Evolutionary conservation across 106 monocot species (phyloP), one percentile per base, ranked within the genome.

Genomic region (Xerophyta viscosa): DNA sequence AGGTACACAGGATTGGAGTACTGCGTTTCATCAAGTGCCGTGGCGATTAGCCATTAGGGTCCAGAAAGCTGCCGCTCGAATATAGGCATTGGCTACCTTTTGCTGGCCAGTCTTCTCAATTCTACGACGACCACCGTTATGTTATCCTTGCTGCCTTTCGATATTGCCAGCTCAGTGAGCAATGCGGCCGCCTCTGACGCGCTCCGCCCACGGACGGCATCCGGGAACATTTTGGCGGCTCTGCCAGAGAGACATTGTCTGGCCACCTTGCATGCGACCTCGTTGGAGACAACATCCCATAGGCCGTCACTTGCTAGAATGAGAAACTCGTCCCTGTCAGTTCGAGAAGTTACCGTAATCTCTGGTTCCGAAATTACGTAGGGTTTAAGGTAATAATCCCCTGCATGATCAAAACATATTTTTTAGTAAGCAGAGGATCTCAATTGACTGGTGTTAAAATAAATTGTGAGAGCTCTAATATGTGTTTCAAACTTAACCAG

Each of bases 251-350:
- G 66, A 67, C 74, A 79, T 31, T 20, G 47, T 14, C 71, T 67
- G 0, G 61, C 51, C 1, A 84, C 56, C 14, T 18, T 33, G 60
- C 84, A 84, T 0, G 84, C 84, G 15, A 27, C 13, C 53, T 84
- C 75, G 39, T 64, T 84, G 14, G 84, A 53, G 0, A 78, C 54
- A 0, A 75, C 78, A 60, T 84, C 84, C 84, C 84, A 84, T 21
- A 84, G 31, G 0, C 84, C 84, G 13, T 84, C 84, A 21, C 75
- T 84, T 29, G 75, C 84, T 1, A 84, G 68, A 23, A 84, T 65
- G n/a, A 84, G 63, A 65, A 78, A 84, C 68, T 84, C 84, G 29
- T 84, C 84, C 19, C 42, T 41, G 15, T 71, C 71, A 0, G 52
- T 71, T 11, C 78, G 63, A 0, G 67, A 54, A 1, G 58, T 75